phyloP scores from a whole-genome alignment of 2,329 filamentous ascomycete species.

The Arthrinium phaeospermum region DNA sequence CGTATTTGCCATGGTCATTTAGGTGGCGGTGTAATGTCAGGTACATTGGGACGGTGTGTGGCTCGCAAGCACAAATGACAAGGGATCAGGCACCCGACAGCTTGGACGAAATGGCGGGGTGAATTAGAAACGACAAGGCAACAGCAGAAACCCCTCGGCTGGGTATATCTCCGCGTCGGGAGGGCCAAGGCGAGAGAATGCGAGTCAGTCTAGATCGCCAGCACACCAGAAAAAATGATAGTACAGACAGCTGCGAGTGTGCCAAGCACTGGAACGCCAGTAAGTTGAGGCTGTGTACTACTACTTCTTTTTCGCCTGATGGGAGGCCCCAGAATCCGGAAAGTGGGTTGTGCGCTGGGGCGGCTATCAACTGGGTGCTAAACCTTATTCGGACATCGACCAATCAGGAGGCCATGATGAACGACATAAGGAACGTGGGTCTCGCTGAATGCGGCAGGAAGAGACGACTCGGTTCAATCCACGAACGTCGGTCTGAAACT shows the following conservation, averaged over 20 bases:
- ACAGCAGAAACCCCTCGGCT: not conserved
- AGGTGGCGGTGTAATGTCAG: slow-evolving; percentile 1
- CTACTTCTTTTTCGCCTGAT: not conserved
- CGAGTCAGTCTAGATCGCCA: not conserved
- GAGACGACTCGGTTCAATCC: not conserved
- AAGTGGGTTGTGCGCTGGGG: not conserved
- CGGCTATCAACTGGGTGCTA: not conserved
- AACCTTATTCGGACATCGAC: not conserved
- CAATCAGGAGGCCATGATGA: not conserved
- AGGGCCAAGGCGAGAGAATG: not conserved
- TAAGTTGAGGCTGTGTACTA: not conserved
- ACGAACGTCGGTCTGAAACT: not conserved
- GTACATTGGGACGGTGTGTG: not conserved
- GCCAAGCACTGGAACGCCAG: slow-evolving; percentile 7
- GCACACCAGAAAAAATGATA: not conserved
- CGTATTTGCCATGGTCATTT: not conserved
- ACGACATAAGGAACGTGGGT: not conserved
- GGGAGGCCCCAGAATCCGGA: not conserved
- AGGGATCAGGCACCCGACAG: not conserved
- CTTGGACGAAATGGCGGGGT: not conserved
- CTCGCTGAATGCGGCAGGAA: not conserved
- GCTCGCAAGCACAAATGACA: not conserved
- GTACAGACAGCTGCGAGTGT: not conserved
- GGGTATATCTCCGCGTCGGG: not conserved
- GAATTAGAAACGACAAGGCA: not conserved